phyloP scores from a whole-genome alignment of 805 yeast species.

The Maudiozyma pseudohumilis region DNA sequence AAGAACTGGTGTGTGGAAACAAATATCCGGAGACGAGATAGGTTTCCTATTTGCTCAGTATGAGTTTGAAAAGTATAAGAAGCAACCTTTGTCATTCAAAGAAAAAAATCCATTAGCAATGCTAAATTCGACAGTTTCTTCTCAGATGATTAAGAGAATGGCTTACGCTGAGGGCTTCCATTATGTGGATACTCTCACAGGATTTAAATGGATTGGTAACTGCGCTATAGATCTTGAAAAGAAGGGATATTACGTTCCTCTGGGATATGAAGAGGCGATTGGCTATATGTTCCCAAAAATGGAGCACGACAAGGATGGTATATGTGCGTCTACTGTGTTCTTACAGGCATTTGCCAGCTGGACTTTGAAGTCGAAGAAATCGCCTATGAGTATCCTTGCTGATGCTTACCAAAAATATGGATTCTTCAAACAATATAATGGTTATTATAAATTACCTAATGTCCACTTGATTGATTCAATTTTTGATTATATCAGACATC shows the following conservation, averaged over 20 bases:
- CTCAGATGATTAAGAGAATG: conserved; percentile 65
- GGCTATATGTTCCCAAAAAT: conserved; percentile 83
- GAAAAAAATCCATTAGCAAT: conserved; percentile 37
- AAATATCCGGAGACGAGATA: conserved; percentile 83
- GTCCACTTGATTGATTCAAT: conserved; percentile 41
- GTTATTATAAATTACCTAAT: conserved; percentile 64
- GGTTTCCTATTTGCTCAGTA: conserved; percentile 77
- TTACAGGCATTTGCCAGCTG: conserved; percentile 56
- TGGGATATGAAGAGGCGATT: conserved; percentile 92
- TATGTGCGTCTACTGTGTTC: conserved; percentile 69
- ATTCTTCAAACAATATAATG: conserved; percentile 74
- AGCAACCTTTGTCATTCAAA: conserved; percentile 19
- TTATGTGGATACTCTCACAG: conserved; percentile 79
- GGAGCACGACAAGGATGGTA: conserved; percentile 83
- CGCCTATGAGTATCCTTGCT: conserved; percentile 39
- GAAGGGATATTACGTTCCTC: conserved; percentile 63
- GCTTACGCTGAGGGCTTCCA: conserved; percentile 52
- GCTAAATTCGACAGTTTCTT: conserved; percentile 85
- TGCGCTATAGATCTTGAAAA: conserved; percentile 62
- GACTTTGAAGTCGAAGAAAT: conserved; percentile 24
- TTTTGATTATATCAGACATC: conserved; percentile 44
- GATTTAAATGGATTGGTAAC: conserved; percentile 97
- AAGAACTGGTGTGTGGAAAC: conserved; percentile 46
- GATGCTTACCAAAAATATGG: conserved; percentile 61
- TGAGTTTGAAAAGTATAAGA: conserved; percentile 32